phyloP scores from a whole-genome alignment of 31 red algal species.

The Odonthalia washingtoniensis region DNA sequence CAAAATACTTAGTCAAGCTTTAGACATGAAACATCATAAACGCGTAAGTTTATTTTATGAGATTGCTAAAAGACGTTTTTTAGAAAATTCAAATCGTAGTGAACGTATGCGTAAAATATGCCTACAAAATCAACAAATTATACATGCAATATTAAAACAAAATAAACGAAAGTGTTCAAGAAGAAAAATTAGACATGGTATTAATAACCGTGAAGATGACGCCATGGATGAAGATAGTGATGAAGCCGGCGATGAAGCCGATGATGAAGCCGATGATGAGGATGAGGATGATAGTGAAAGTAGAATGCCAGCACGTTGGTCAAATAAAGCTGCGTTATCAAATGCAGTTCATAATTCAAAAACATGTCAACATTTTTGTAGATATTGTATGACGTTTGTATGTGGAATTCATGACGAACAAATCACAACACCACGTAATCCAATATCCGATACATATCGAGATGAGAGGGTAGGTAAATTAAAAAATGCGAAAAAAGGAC shows the following conservation, averaged over 20 bases:
- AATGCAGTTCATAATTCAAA: neutral
- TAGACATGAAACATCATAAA: neutral
- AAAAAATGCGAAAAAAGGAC: no score
- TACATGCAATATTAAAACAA: neutral
- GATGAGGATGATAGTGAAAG: neutral
- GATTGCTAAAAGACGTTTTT: neutral
- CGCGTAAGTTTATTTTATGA: neutral
- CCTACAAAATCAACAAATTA: no score
- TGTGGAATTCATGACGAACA: conserved; percentile 53
- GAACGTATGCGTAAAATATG: neutral
- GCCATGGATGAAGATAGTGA: no score
- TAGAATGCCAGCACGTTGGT: neutral
- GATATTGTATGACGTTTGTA: conserved; percentile 50
- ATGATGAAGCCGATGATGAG: no score
- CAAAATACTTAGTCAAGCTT: neutral
- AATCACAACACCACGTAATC: conserved; percentile 42
- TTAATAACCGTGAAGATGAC: no score
- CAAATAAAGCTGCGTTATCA: neutral
- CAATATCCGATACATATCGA: conserved; percentile 46
- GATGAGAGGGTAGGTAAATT: neutral
- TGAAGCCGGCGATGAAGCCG: no score
- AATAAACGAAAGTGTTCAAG: neutral
- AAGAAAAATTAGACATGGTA: no score
- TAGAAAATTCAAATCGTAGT: neutral
- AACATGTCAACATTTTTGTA: conserved; percentile 48